Evolutionary conservation across 305 asterid species (phyloP).

Genomic region (Ajuga reptans): DNA sequence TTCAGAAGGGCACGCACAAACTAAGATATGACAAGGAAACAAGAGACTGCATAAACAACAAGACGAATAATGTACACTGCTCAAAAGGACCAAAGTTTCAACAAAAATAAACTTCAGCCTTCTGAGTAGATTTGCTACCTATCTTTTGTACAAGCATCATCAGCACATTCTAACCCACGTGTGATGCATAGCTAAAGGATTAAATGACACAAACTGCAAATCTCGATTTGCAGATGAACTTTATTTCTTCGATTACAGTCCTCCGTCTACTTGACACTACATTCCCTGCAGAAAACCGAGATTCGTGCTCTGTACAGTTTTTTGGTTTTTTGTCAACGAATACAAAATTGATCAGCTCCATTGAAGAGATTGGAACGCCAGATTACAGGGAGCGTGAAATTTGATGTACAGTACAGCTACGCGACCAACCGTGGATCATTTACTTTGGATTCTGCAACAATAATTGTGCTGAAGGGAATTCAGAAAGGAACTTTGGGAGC

Average conservation of each 20-base stretch:
- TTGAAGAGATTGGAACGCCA: background rate
- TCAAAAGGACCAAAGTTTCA: constrained; percentile 28
- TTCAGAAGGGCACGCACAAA: too few relatives aligned
- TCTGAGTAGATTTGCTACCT: constrained; percentile 30
- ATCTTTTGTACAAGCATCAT: constrained; percentile 29
- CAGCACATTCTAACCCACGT: constrained; percentile 26
- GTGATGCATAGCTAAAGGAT: constrained; percentile 23
- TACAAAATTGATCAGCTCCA: background rate
- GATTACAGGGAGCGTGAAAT: background rate
- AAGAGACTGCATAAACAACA: constrained; percentile 28
- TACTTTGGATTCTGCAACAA: constrained; percentile 43
- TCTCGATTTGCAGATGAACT: constrained; percentile 16
- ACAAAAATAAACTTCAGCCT: constrained; percentile 34
- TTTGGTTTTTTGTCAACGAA: background rate
- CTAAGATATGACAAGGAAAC: background rate
- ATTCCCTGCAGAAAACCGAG: constrained; percentile 6
- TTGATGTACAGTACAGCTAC: constrained; percentile 10
- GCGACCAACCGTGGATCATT: constrained; percentile 16
- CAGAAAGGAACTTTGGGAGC: constrained; percentile 61
- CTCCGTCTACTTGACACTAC: background rate
- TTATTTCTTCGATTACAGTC: constrained; percentile 1
- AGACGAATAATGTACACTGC: constrained; percentile 39
- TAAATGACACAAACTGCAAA: background rate
- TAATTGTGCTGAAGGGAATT: constrained; percentile 57
- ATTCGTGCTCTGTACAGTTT: background rate